These are phyloP conservation scores for Melaleuca quinquenervia DNA, from an alignment of 345 rosid genomes.

Conservation along the genomic window DNA sequence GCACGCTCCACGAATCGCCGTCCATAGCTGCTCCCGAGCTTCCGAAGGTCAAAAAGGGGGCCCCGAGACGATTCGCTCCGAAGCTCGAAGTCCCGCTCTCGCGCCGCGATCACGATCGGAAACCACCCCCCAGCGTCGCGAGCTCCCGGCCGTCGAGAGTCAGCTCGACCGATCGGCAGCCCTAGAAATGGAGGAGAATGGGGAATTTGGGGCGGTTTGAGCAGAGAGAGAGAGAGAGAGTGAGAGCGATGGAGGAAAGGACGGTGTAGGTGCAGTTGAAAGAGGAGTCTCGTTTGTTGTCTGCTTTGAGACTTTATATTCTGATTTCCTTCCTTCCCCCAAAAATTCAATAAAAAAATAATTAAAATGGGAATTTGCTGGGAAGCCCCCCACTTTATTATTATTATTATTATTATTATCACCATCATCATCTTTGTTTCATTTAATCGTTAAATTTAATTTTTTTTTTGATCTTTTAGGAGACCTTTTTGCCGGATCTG, in stretches of 20 bases:
- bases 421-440: no score
- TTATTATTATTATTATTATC: no score
- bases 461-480: no score
- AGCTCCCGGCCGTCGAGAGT: no score
- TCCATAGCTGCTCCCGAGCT: conserved; percentile 34
- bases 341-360: neutral
- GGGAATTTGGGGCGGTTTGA: neutral
- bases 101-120: no score
- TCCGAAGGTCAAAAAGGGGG: neutral
- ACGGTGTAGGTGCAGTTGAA: neutral
- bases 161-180: neutral
- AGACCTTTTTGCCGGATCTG: neutral
- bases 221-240: neutral
- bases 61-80: neutral
- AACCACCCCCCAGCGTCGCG: no score
- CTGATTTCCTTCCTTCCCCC: neutral
- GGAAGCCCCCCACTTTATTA: neutral
- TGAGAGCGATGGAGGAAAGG: neutral
- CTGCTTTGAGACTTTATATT: neutral
- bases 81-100: neutral
- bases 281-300: neutral
- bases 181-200: neutral
- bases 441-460: no score
- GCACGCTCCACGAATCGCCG: conserved; percentile 81
- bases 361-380: neutral